Conservation (phyloP, 2,329 filamentous ascomycete genomes). For the Aspergillus amoenus region DNA sequence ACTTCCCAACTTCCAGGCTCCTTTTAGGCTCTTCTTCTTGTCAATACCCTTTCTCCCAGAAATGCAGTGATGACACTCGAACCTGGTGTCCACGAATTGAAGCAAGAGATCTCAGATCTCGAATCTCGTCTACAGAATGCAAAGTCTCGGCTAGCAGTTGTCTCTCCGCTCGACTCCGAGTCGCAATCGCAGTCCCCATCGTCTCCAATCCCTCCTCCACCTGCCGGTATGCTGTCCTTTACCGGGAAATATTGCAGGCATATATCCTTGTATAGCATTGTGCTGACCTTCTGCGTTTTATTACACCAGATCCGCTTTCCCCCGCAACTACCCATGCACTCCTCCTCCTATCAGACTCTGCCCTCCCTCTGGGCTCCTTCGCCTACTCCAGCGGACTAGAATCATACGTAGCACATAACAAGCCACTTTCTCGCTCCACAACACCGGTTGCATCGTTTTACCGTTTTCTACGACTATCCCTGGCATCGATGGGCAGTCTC, state of each 20-base stretch:
- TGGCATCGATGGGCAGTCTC: slow-evolving; percentile 58
- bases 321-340: slow-evolving; percentile 50
- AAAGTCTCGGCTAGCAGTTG: slow-evolving; percentile 39
- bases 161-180: slow-evolving; percentile 2
- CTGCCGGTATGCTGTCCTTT: slow-evolving; percentile 8
- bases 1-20: not conserved
- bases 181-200: not conserved
- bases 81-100: slow-evolving; percentile 22
- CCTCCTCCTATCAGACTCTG: slow-evolving; percentile 63
- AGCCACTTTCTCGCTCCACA: slow-evolving; percentile 33
- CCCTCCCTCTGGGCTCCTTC: slow-evolving; percentile 64
- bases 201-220: not conserved
- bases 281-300: not conserved
- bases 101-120: slow-evolving; percentile 47
- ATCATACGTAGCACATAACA: slow-evolving; percentile 61
- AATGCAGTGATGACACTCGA: slow-evolving; percentile 24
- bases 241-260: not conserved
- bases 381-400: slow-evolving; percentile 65
- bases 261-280: not conserved
- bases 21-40: not conserved
- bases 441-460: slow-evolving; percentile 48
- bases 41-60: slow-evolving; percentile 1
- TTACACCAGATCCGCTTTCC: not conserved
- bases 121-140: slow-evolving; percentile 49
- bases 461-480: slow-evolving; percentile 57